Evolutionary conservation across 202 grass and related monocot species (phyloP).

Genomic region (Setaria viridis): DNA sequence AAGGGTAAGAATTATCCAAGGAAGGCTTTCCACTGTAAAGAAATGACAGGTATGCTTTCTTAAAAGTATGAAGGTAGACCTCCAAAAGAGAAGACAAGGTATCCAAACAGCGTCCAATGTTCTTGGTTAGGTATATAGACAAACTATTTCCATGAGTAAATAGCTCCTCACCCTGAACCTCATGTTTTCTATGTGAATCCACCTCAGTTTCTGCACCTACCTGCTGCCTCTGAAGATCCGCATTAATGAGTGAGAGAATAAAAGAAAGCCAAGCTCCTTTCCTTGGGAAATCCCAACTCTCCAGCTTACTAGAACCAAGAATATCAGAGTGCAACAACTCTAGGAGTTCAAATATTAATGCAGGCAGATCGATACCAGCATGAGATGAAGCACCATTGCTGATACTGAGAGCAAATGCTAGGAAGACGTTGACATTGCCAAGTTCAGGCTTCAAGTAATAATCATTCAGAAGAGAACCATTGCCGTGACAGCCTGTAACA

Average conservation of each 20-base stretch:
- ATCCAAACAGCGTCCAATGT: constrained; percentile 53
- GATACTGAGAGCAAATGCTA: constrained; percentile 67
- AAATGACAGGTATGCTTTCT: constrained; percentile 65
- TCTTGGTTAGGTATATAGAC: constrained; percentile 55
- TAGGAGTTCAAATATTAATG: constrained; percentile 62
- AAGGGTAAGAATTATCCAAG: constrained; percentile 64
- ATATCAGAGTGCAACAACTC: constrained; percentile 64
- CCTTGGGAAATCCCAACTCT: constrained; percentile 77
- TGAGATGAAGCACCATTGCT: constrained; percentile 45
- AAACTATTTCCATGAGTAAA: constrained; percentile 62
- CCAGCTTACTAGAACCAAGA: constrained; percentile 42
- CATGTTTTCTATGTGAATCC: constrained; percentile 26
- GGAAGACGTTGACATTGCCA: constrained; percentile 58
- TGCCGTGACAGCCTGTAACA: constrained; percentile 49
- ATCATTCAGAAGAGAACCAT: constrained; percentile 47
- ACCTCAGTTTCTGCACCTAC: constrained; percentile 38
- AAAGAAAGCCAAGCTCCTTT: constrained; percentile 80
- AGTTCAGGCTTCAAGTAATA: constrained; percentile 64
- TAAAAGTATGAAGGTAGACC: constrained; percentile 62
- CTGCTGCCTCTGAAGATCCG: constrained; percentile 55
- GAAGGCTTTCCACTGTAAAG: constrained; percentile 47
- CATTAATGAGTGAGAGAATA: constrained; percentile 73
- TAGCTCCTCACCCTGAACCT: constrained; percentile 38
- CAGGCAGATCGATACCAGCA: constrained; percentile 55
- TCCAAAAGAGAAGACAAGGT: constrained; percentile 76